phyloP scores from a whole-genome alignment of 208 protist genomes.

The Naegleria fowleri region DNA sequence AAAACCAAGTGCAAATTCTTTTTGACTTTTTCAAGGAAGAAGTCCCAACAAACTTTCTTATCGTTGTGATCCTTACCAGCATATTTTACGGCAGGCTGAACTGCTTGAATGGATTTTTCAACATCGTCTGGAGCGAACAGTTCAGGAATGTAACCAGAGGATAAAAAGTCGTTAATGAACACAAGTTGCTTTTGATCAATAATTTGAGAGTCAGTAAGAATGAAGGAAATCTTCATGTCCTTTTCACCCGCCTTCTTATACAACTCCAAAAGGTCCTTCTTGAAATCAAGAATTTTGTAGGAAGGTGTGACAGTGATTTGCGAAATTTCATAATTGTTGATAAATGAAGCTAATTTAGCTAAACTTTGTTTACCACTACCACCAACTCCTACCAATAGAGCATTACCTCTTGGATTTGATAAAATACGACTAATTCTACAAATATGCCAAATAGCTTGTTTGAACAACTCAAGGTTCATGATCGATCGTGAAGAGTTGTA shows the following conservation, averaged over 20 bases:
- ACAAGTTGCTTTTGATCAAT: slow-evolving; percentile 90
- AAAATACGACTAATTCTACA: slow-evolving; percentile 91
- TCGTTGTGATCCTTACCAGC: slow-evolving; percentile 79
- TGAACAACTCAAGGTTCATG: slow-evolving; percentile 96
- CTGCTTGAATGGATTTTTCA: slow-evolving; percentile 72
- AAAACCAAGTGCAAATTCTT: slow-evolving; percentile 92
- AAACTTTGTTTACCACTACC: slow-evolving; percentile 87
- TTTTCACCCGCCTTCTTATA: slow-evolving; percentile 89
- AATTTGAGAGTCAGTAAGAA: slow-evolving; percentile 95
- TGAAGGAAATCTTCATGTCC: slow-evolving; percentile 84
- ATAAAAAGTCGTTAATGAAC: slow-evolving; percentile 95
- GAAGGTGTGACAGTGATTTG: slow-evolving; percentile 93
- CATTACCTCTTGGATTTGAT: slow-evolving; percentile 86
- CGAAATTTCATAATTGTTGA: slow-evolving; percentile 92
- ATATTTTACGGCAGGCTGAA: slow-evolving; percentile 82
- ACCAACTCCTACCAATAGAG: slow-evolving; percentile 87
- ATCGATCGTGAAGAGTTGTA: slow-evolving; percentile 91
- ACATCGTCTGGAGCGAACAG: slow-evolving; percentile 85
- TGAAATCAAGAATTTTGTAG: slow-evolving; percentile 92
- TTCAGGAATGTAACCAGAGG: slow-evolving; percentile 91
- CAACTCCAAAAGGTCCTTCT: slow-evolving; percentile 87
- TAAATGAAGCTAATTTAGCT: slow-evolving; percentile 87
- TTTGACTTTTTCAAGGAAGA: slow-evolving; percentile 91
- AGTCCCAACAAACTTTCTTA: slow-evolving; percentile 84
- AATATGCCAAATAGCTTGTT: slow-evolving; percentile 94